Evolutionary conservation across 2,329 filamentous ascomycete genomes (phyloP).

Genomic region (Calycina herbarum): DNA sequence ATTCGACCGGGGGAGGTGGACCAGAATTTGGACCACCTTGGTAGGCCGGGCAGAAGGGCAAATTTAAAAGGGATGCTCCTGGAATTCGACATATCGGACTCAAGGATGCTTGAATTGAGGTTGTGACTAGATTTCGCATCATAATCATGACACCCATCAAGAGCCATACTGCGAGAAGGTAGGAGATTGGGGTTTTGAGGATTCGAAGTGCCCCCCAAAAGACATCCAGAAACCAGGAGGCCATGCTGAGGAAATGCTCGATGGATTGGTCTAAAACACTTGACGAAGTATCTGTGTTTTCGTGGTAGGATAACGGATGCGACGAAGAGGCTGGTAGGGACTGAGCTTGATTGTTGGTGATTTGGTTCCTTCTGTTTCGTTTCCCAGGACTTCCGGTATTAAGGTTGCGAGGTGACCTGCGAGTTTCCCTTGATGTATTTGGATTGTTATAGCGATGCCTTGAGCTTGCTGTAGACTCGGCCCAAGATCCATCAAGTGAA

Average conservation of each 20-base stretch:
- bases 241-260: slow-evolving; percentile 25
- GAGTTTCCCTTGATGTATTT: slow-evolving; percentile 19
- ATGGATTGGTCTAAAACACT: slow-evolving; percentile 28
- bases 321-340: slow-evolving; percentile 1
- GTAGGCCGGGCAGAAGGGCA: slow-evolving; percentile 60
- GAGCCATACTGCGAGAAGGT: slow-evolving; percentile 61
- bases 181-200: slow-evolving; percentile 63
- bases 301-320: slow-evolving; percentile 10
- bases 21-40: slow-evolving; percentile 9
- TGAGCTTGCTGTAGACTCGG: slow-evolving; percentile 26
- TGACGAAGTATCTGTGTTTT: neutral
- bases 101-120: slow-evolving; percentile 60
- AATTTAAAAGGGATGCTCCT: slow-evolving; percentile 57
- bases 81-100: slow-evolving; percentile 71
- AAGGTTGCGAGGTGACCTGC: slow-evolving; percentile 18
- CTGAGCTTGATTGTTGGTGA: neutral
- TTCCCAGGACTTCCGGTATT: slow-evolving; percentile 29
- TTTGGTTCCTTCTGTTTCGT: slow-evolving; percentile 17
- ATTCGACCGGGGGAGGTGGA: slow-evolving; percentile 49
- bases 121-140: slow-evolving; percentile 61
- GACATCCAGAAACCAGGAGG: slow-evolving; percentile 55
- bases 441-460: slow-evolving; percentile 17
- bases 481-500: slow-evolving; percentile 35
- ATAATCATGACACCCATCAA: slow-evolving; percentile 59
- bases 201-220: slow-evolving; percentile 59